Conservation (phyloP, 2,329 filamentous ascomycete species). For the Trichoderma gracile region DNA sequence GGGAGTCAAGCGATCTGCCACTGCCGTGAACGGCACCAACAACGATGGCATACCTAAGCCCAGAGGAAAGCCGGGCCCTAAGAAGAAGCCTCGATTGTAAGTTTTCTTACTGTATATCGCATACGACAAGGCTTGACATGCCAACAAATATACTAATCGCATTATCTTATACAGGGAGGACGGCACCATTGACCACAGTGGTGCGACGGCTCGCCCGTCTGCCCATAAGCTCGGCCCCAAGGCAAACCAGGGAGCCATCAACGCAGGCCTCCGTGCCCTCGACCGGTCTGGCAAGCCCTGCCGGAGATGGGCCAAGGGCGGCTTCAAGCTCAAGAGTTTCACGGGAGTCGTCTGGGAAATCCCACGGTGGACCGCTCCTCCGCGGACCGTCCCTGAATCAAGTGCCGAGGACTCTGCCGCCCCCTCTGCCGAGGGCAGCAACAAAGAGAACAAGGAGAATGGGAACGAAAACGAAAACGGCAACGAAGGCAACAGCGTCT, state of each 20-base stretch:
- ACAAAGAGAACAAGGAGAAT: conserved; percentile 66
- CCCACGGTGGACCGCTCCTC: conserved; percentile 76
- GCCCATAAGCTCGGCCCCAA: conserved; percentile 90
- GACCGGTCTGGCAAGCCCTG: conserved; percentile 91
- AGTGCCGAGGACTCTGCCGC: conserved; percentile 49
- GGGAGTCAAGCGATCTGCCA: conserved; percentile 68
- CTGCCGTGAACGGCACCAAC: conserved; percentile 59
- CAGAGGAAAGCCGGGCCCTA: conserved; percentile 86
- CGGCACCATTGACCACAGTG: conserved; percentile 60
- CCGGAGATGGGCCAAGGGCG: conserved; percentile 83
- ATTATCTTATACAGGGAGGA: conserved; percentile 54
- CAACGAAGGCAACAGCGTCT: conserved; percentile 51
- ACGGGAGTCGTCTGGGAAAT: conserved; percentile 84
- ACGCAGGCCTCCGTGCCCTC: conserved; percentile 89
- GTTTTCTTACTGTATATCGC: conserved; percentile 42
- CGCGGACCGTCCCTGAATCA: conserved; percentile 53
- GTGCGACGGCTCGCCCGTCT: conserved; percentile 49
- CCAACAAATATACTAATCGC: neutral
- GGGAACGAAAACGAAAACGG: conserved; percentile 58
- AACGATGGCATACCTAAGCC: conserved; percentile 66
- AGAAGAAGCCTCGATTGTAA: conserved; percentile 94
- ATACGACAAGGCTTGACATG: conserved; percentile 11
- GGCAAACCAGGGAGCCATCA: conserved; percentile 95
- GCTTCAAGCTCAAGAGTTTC: conserved; percentile 86
- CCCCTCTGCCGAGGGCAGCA: conserved; percentile 51